Evolutionary conservation across 2,329 filamentous ascomycete species (phyloP).

Genomic region (Colletotrichum nymphaeae): DNA sequence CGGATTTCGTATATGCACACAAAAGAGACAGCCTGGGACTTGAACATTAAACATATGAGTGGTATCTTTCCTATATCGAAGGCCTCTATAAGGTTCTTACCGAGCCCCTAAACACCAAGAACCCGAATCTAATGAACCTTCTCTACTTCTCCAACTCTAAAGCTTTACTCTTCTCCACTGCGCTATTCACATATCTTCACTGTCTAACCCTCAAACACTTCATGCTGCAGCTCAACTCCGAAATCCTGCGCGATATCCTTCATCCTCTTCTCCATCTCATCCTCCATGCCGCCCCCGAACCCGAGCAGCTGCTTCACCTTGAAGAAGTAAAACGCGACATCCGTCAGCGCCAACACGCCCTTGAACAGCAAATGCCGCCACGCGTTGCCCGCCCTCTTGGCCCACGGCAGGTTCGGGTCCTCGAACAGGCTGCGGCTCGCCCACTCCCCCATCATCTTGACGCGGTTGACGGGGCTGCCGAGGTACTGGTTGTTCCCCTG

Average conservation of each 20-base stretch:
- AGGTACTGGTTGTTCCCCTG: slow-evolving; percentile 94
- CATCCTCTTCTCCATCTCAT: slow-evolving; percentile 91
- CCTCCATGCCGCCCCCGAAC: slow-evolving; percentile 87
- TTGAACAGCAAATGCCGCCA: slow-evolving; percentile 87
- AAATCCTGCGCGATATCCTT: slow-evolving; percentile 88
- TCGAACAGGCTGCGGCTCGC: slow-evolving; percentile 86
- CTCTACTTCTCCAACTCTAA: not conserved
- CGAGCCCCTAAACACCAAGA: not conserved
- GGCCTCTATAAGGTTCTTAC: not conserved
- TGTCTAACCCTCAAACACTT: slow-evolving; percentile 82
- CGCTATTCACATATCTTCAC: not conserved
- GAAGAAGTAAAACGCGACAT: slow-evolving; percentile 85
- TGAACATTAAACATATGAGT: not conserved
- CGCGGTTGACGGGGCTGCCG: slow-evolving; percentile 87
- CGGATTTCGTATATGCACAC: too few species aligned
- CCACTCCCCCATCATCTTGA: slow-evolving; percentile 95
- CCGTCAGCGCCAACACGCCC: slow-evolving; percentile 78
- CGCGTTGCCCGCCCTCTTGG: slow-evolving; percentile 74
- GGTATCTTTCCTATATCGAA: slow-evolving; percentile 6
- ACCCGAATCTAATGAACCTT: not conserved
- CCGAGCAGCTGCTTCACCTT: slow-evolving; percentile 83
- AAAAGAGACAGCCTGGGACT: too few species aligned
- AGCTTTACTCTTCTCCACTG: not conserved
- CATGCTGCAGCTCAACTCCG: slow-evolving; percentile 89
- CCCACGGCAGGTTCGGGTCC: slow-evolving; percentile 71